Evolutionary conservation across 768 basidiomycete genomes (phyloP).

Genomic region (Auriscalpium microsporum): DNA sequence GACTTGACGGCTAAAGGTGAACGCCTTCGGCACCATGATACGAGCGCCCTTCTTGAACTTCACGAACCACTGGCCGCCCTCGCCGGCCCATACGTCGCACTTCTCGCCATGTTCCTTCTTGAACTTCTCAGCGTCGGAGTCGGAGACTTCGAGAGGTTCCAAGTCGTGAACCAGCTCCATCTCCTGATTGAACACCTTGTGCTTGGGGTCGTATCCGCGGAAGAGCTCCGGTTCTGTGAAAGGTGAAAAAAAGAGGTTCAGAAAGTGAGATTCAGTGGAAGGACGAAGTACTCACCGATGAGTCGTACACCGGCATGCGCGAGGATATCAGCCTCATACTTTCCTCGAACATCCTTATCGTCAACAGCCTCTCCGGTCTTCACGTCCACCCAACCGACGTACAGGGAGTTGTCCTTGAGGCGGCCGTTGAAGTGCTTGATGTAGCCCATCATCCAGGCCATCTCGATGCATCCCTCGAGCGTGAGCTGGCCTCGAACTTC

Average conservation of each 20-base stretch:
- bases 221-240: slow-evolving; percentile 87
- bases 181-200: slow-evolving; percentile 96
- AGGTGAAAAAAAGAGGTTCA: not conserved
- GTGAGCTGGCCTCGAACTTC: slow-evolving; percentile 96
- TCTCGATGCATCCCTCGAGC: slow-evolving; percentile 96
- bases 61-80: slow-evolving; percentile 93
- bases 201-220: slow-evolving; percentile 96
- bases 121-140: slow-evolving; percentile 89
- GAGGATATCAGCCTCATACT: slow-evolving; percentile 92
- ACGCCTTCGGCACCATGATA: slow-evolving; percentile 87
- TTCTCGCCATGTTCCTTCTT: slow-evolving; percentile 95
- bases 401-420: slow-evolving; percentile 82
- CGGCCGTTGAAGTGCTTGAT: slow-evolving; percentile 99
- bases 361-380: slow-evolving; percentile 92
- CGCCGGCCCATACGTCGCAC: slow-evolving; percentile 89
- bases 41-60: slow-evolving; percentile 98
- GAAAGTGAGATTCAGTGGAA: not conserved
- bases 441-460: slow-evolving; percentile 99
- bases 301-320: slow-evolving; percentile 87
- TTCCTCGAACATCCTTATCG: slow-evolving; percentile 91
- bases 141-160: slow-evolving; percentile 89
- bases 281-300: slow-evolving; percentile 54
- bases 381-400: slow-evolving; percentile 97
- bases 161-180: slow-evolving; percentile 94
- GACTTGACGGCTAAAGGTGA: slow-evolving; percentile 89